These are phyloP conservation scores for Neurospora sp. DNA, from an alignment of 495 filamentous ascomycete species.

Conservation along the genomic window DNA sequence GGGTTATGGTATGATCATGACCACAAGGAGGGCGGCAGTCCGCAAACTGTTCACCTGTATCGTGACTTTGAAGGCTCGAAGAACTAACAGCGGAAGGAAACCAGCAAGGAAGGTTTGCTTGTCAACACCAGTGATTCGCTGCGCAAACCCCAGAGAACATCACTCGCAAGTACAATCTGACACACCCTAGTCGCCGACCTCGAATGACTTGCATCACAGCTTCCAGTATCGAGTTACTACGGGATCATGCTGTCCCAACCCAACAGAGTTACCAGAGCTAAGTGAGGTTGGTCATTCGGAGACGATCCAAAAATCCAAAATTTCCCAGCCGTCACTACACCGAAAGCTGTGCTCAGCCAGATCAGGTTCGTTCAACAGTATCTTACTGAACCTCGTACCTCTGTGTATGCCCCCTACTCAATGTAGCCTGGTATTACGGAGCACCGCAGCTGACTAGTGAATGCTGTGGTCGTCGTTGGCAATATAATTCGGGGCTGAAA, in stretches of 20 bases:
- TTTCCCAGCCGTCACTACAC: neutral
- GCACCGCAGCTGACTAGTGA: neutral
- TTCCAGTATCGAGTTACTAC: neutral
- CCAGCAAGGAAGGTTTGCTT: neutral
- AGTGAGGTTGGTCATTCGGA: neutral
- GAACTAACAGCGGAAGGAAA: neutral
- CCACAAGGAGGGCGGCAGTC: neutral
- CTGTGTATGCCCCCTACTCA: neutral
- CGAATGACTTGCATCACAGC: neutral
- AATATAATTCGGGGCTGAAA: neutral
- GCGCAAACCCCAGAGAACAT: neutral
- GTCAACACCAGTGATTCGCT: neutral
- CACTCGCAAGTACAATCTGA: neutral
- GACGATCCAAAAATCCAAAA: neutral
- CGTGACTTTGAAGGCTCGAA: neutral
- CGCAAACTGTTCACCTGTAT: neutral
- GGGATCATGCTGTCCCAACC: neutral
- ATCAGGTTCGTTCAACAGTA: neutral
- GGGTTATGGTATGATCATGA: neutral
- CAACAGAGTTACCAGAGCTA: neutral
- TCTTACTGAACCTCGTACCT: neutral
- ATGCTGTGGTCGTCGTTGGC: neutral
- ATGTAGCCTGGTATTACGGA: neutral
- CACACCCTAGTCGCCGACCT: neutral
- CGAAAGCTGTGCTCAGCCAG: neutral